Evolutionary conservation across 1,139 yeast genomes (phyloP).

Genomic region (Geotrichum macrosporum): DNA sequence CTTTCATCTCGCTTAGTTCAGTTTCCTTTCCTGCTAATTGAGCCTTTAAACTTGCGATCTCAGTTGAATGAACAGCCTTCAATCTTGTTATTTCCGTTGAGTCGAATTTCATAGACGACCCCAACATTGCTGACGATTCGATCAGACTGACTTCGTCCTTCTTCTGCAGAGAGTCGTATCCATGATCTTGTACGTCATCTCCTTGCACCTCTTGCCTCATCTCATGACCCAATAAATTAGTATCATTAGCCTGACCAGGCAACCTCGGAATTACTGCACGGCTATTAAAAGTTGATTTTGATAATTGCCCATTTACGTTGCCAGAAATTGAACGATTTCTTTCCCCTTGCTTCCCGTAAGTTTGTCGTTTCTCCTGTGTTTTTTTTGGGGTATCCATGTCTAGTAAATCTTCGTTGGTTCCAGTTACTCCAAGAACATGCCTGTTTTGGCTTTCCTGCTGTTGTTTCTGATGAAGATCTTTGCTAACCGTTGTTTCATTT

Average conservation of each 20-base stretch:
- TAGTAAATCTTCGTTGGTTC: background rate
- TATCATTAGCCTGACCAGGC: too few species aligned
- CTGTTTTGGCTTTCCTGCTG: too few species aligned
- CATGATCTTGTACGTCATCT: background rate
- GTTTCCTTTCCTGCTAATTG: slow-evolving; percentile 31
- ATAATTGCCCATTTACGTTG: too few species aligned
- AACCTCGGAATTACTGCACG: too few species aligned
- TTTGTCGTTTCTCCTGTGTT: background rate
- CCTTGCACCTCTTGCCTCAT: background rate
- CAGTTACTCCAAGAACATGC: background rate
- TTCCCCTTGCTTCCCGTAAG: too few species aligned
- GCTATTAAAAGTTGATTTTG: too few species aligned
- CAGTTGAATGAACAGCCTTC: slow-evolving; percentile 25
- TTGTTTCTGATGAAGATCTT: background rate
- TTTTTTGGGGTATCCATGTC: background rate
- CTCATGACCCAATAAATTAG: too few species aligned
- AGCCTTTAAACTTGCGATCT: slow-evolving; percentile 30
- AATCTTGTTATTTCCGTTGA: slow-evolving; percentile 11
- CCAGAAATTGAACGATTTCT: too few species aligned
- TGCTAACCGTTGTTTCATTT: background rate
- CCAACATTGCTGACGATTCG: slow-evolving; percentile 3
- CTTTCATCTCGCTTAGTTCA: slow-evolving; percentile 28
- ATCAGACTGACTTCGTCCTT: slow-evolving; percentile 8
- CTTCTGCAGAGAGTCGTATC: background rate
- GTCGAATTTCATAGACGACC: background rate